Base-by-base conservation (phyloP, 129 eudicot genomes). In the Artemisia annua region DNA sequence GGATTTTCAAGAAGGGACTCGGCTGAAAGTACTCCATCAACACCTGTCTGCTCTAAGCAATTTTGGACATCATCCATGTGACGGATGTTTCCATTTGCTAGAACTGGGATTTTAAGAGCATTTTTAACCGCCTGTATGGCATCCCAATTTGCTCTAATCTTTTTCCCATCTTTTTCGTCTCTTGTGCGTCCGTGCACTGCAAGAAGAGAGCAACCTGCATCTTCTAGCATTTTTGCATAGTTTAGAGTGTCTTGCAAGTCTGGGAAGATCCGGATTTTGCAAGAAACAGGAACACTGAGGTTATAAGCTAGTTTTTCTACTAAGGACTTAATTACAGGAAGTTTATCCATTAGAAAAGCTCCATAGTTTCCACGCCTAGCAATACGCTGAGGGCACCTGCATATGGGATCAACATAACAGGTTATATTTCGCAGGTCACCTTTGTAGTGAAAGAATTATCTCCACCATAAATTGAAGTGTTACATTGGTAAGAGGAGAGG, bases 111-210 rank as follows among this genome's bases (percentile, higher is more conserved):
- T 71, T 79, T 68, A 26, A 89, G 79, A 2, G 88, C 87, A 12
- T 80, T 75, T 79, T 76, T 89, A 28, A 93, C 96, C 0, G 90
- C 92, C 48, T 72, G 85, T 39, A 93, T 89, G 73, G 83, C 82
- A 48, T 81, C 71, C 98, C 96, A 93, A 55, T 82, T 83, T 12
- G 98, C 98, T 22, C 98, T 78, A 60, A 93, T 44, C 50, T 85
- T 92, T 69, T 79, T 93, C 19, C 94, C 87, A 55, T 87, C 96
- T 39, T 93, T 93, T 72, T 89, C 95, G 4, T 93, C 98, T 66
- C 95, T 78, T 14, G 98, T 93, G 72, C 98, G 88, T 20, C 98
- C 98, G 28, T 93, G 98, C 2, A 93, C 98, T 1, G 98, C 98
- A 49, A 93, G 76, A 14, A 93, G 92, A 64, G 95, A 73, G 73